A percentile compares a stretch with the other conserved stretches of the same genome.
These are phyloP conservation scores for Oidiodendron maius DNA, from an alignment of 495 filamentous ascomycete species.

Conservation along the genomic window DNA sequence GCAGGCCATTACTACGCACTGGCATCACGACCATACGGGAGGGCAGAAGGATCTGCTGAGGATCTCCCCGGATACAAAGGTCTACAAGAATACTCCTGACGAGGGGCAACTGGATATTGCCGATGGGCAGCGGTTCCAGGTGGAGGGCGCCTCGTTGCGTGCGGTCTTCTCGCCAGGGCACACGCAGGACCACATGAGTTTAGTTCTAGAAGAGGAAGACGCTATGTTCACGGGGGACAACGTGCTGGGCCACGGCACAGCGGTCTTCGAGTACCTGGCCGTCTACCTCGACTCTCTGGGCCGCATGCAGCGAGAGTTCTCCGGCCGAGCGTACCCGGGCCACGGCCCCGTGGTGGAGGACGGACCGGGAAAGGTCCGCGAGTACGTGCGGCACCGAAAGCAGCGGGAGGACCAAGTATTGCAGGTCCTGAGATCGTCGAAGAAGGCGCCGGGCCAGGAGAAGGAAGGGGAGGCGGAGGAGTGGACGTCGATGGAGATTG, in stretches of 20 bases:
- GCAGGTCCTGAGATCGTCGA: constrained; percentile 48
- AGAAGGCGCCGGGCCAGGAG: constrained; percentile 20
- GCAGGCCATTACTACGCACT: constrained; percentile 73
- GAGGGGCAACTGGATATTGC: constrained; percentile 47
- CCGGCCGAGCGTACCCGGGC: constrained; percentile 76
- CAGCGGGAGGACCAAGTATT: constrained; percentile 79
- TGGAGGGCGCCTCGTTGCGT: constrained; percentile 70
- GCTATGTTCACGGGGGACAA: constrained; percentile 94
- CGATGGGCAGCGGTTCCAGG: constrained; percentile 66
- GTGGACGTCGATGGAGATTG: constrained; percentile 74
- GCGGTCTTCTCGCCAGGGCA: constrained; percentile 82
- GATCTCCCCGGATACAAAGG: constrained; percentile 48
- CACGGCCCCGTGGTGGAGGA: constrained; percentile 75
- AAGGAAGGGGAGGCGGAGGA: constrained; percentile 19
- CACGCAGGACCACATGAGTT: constrained; percentile 76
- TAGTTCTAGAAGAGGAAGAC: constrained; percentile 68
- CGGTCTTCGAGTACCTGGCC: constrained; percentile 80
- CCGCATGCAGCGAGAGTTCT: constrained; percentile 59
- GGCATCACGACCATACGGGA: constrained; percentile 80
- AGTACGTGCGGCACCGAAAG: constrained; percentile 79
- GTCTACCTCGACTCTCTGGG: constrained; percentile 69
- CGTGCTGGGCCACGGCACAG: constrained; percentile 88
- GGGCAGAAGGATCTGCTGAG: constrained; percentile 63
- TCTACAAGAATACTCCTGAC: constrained; percentile 49
- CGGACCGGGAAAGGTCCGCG: constrained; percentile 55